Conservation (phyloP, 768 basidiomycete genomes). For the Lactarius indigo region DNA sequence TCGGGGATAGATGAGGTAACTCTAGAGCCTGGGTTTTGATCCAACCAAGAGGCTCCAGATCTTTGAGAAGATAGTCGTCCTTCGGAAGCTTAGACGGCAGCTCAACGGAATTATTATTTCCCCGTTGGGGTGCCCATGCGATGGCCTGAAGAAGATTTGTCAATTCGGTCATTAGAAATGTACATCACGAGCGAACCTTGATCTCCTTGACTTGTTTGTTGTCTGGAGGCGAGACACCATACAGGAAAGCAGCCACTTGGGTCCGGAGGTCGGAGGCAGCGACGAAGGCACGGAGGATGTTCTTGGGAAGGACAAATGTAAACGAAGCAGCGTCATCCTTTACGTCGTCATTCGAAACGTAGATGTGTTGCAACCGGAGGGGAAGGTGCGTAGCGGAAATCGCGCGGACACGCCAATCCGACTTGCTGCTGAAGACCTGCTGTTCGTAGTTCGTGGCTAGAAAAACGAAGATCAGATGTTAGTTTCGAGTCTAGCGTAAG, state of each 20-base stretch:
- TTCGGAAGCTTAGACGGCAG: conserved; percentile 86
- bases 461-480: conserved; percentile 5
- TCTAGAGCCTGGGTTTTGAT: conserved; percentile 96
- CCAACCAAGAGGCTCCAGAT: conserved; percentile 93
- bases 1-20: conserved; percentile 86
- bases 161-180: background rate
- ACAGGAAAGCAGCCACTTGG: conserved; percentile 92
- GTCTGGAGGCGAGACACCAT: conserved; percentile 89
- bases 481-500: background rate
- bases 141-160: conserved; percentile 51
- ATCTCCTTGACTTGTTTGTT: conserved; percentile 99
- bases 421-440: conserved; percentile 98
- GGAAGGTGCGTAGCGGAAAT: conserved; percentile 96
- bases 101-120: conserved; percentile 92
- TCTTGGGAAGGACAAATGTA: conserved; percentile 97
- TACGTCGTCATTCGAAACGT: conserved; percentile 98
- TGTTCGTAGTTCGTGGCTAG: conserved; percentile 95
- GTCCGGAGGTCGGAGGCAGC: conserved; percentile 91
- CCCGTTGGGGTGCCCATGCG: conserved; percentile 96
- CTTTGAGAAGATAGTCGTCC: conserved; percentile 93
- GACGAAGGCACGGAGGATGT: conserved; percentile 91
- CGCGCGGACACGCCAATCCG: conserved; percentile 98
- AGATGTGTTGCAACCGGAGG: conserved; percentile 95
- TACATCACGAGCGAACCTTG: conserved; percentile 46
- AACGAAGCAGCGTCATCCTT: conserved; percentile 94